A percentile compares a stretch with the other conserved stretches of the same genome.
Evolutionary conservation across 164 flowering plant genomes (phyloP).

Genomic region (Warburgia ugandensis): DNA sequence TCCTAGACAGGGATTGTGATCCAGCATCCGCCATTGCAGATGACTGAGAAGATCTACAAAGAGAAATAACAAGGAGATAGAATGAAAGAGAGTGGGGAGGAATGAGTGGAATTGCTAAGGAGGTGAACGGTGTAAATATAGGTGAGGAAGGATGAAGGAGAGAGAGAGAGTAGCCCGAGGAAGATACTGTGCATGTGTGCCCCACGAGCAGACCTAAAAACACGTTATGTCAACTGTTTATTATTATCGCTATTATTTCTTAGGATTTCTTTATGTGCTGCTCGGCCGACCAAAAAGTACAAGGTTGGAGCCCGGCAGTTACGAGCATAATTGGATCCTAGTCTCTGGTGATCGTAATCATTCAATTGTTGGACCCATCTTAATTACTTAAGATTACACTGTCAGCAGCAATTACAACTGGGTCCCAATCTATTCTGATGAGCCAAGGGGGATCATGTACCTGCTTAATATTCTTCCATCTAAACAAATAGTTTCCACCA

Average conservation of each 20-base stretch:
- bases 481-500: too few relatives aligned
- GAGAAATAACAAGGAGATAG: neutral
- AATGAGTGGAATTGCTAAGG: neutral
- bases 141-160: neutral
- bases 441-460: neutral
- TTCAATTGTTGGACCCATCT: neutral
- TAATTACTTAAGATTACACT: neutral
- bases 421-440: neutral
- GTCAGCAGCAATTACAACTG: neutral
- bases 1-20: slow-evolving; percentile 8
- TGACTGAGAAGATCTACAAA: neutral
- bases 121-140: neutral
- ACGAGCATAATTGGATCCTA: too few relatives aligned
- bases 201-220: slow-evolving; percentile 29
- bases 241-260: neutral
- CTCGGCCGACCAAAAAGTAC: too few relatives aligned
- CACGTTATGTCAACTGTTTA: slow-evolving; percentile 36
- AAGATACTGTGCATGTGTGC: slow-evolving; percentile 9
- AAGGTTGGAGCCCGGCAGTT: too few relatives aligned
- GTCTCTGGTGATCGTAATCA: neutral
- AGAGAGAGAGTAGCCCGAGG: slow-evolving; percentile 4
- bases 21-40: slow-evolving; percentile 52
- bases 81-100: neutral
- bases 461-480: too few relatives aligned
- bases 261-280: neutral